These are phyloP conservation scores for Pseudogymnoascus sp. DNA, from an alignment of 2,329 filamentous ascomycete species.

Conservation along the genomic window DNA sequence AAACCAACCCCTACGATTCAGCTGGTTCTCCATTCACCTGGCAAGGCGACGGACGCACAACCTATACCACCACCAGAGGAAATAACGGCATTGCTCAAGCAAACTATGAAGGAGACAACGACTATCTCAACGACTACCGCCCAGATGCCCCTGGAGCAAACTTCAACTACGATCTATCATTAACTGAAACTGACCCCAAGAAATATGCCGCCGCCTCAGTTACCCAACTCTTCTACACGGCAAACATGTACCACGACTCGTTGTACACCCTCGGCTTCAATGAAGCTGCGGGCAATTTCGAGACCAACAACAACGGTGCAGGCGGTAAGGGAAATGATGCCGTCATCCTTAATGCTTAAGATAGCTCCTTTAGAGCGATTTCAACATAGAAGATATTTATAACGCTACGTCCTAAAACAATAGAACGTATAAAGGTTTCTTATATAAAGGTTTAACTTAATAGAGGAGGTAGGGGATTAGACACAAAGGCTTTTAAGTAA, in stretches of 20 bases:
- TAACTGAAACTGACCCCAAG: conserved; percentile 29
- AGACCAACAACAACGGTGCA: conserved; percentile 47
- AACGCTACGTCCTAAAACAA: too few relatives aligned
- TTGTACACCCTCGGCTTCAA: conserved; percentile 51
- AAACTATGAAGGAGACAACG: conserved; percentile 40
- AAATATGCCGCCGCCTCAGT: conserved; percentile 47
- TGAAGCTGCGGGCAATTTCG: conserved; percentile 53
- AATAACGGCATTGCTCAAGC: conserved; percentile 53
- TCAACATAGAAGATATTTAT: too few relatives aligned
- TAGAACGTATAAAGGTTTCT: too few relatives aligned
- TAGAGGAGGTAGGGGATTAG: too few relatives aligned
- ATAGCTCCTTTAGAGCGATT: too few relatives aligned
- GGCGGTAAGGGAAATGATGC: conserved; percentile 46
- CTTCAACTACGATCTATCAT: conserved; percentile 41
- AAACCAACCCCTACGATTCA: conserved; percentile 45
- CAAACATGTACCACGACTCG: conserved; percentile 53
- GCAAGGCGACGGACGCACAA: conserved; percentile 40
- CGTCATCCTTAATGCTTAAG: conserved; percentile 50
- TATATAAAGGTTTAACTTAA: too few relatives aligned
- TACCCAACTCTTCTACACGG: conserved; percentile 54
- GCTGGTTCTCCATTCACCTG: conserved; percentile 50
- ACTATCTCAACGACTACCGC: conserved; percentile 44
- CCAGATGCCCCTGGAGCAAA: conserved; percentile 33
- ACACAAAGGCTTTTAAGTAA: too few relatives aligned
- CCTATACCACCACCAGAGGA: conserved; percentile 47